Base-by-base conservation (phyloP, 768 basidiomycete genomes). In the Candolleomyces aberdarensis region DNA sequence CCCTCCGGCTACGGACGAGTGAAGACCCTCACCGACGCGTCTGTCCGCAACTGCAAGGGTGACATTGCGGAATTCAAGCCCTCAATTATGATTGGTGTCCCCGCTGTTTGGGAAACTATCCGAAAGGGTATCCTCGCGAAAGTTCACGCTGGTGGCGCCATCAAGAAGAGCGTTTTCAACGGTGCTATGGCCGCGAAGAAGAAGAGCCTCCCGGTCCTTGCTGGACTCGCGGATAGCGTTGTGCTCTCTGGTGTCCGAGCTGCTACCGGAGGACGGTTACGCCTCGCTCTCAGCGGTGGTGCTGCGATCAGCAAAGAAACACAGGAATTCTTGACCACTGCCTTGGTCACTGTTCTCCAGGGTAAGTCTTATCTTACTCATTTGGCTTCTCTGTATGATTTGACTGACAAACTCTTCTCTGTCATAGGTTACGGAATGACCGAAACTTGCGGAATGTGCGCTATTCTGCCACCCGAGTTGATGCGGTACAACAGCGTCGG, bases 51-150 rank as follows among this genome's bases (percentile, higher is more conserved):
- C 46, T 83, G 82, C 70, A 83, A 88, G 60, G 96, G 96, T 53
- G 96, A 98, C 70, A 85, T 99, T 68, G 79, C 80, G 56, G 81
- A 86, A 13, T 91, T 97, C 80, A 76, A 80, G 47, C 96, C 96
- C 6, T 82, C 87, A n/a, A 87, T 97, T 75, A 88, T 98, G 84
- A 85, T 93, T 56, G 96, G 94, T 56, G 96, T 98, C 1, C 96
- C 96, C 1, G 92, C 95, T 2, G 91, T 98, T 0, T 99, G 94
- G 94, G 96, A 99, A 75, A 88, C 86, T 58, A 98, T 98, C 65
- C 87, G 96, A 61, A 99, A 99, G 78, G 95, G 95, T 36, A 96
- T 99, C 70, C 68, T 94, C 10, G 71, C 80, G 62, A 94, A 94
- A 74, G 87, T 98, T 57, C 84, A 92, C 60, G 69, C 83, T 3